Conservation (phyloP, 345 rosid genomes). For the Isatis tinctoria region DNA sequence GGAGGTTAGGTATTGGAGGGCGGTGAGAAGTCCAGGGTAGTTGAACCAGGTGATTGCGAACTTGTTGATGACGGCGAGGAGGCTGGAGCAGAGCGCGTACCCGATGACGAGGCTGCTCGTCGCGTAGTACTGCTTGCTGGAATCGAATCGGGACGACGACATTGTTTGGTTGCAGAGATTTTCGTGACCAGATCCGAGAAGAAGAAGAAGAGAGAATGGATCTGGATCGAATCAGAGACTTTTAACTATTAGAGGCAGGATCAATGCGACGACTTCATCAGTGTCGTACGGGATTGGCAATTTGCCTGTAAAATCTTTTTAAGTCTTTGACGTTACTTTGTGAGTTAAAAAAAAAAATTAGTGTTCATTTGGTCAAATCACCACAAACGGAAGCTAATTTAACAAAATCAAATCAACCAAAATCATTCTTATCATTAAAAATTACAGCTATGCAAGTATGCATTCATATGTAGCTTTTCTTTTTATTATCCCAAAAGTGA, state of each 20-base stretch:
- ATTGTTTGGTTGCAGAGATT: background rate
- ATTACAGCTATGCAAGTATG: too few species aligned
- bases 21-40: constrained; percentile 89
- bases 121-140: constrained; percentile 45
- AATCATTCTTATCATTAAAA: background rate
- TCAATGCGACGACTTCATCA: constrained; percentile 25
- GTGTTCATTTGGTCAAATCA: constrained; percentile 14
- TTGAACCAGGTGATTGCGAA: constrained; percentile 84
- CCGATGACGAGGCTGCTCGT: constrained; percentile 84
- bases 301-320: background rate
- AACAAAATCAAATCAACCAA: too few species aligned
- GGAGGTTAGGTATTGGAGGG: constrained; percentile 81
- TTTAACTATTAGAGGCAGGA: background rate
- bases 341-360: background rate
- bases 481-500: too few species aligned
- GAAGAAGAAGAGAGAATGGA: constrained; percentile 24
- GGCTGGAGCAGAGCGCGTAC: constrained; percentile 94
- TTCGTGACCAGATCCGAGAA: constrained; percentile 17
- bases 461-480: too few species aligned
- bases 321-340: constrained; percentile 4
- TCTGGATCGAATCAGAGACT: constrained; percentile 23
- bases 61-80: constrained; percentile 96
- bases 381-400: background rate
- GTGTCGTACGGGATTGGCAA: constrained; percentile 22
- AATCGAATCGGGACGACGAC: constrained; percentile 42